Evolutionary conservation across 768 basidiomycete genomes (phyloP), one percentile per base, ranked within the genome.

Genomic region (Tylopilus vinaceipallidus): DNA sequence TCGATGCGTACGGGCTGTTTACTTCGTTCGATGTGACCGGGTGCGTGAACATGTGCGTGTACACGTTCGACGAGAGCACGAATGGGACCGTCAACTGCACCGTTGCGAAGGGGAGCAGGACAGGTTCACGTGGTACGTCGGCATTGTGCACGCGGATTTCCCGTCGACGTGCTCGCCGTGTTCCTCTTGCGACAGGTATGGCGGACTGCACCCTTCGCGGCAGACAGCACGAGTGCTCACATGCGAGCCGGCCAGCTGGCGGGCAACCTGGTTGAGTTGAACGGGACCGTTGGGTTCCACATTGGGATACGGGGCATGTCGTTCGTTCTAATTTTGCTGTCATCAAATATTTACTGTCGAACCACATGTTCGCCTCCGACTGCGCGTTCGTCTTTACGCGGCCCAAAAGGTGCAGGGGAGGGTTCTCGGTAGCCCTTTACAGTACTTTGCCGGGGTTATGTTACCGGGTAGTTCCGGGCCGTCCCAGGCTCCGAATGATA

Each of bases 1-100:
- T 85, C 55, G 81, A 85, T 60, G 81, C 83, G 4, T 74, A 84
- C 60, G 71, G 71, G 2, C 71, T 86, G 26, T 83, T 86, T 60
- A 62, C 73, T 0, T 80, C 82, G 13, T 61, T 78, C 41, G 84
- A 85, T 53, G 75, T 80, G 22, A 83, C 79, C 0, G 78, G 81
- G 0, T 71, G 74, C 20, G 68, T 79, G 32, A 58, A 74, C 34
- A 67, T 76, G 1, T 83, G 82, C 56, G 70, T 80, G 3, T 76
- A 73, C 57, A 13, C 44, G 16, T 39, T 53, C 47, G 33, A 50
- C 29, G 53, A 55, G 33, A 49, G 34, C 66, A 34, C 66, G 70
- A 50, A 61, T 38, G 52, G 56, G 26, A 53, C 60, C 0, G 65
- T 50, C 0, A 52, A 34, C 12, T 76, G 76, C 49, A 74, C 71